Base-by-base conservation (phyloP, 179 eudicot genomes). In the Silene noctiflora region DNA sequence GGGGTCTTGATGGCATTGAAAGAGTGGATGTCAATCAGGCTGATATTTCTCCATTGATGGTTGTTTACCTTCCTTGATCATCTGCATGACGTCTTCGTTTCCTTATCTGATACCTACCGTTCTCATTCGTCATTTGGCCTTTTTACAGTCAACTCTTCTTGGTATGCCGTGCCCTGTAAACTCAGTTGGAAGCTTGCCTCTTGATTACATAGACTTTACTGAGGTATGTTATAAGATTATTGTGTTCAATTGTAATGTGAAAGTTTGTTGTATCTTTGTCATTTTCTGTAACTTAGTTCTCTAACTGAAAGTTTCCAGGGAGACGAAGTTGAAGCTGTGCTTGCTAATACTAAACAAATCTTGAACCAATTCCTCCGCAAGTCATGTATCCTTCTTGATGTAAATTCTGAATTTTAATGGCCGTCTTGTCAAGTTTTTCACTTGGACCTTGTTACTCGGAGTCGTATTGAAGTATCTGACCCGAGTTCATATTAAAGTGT, bases 11-110 rank as follows among this genome's bases (percentile, higher is more conserved):
- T 81, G 88, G 86, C 78, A 84, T 93, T 73, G 93, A 93, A 73
- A 86, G 99, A 83, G 88, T 85, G 84, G 99, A 95, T 91, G 94
- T 95, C 82, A 95, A 95, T 85, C 99, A 95, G 83, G 99, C 99
- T 77, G 99, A 95, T 84, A 93, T 95, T 77, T 90, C 99, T 1
- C 97, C 99, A 62, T 80, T 95, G 78, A 95, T 95, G 99, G 99
- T 92, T 64, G 24, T 53, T 85, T 77, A 79, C 74, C 68, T 74
- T 51, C 73, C 73, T 80, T 89, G 64, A 71, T 73, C 53, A 64
- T 66, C 53, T 67, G 24, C 24, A 65, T 75, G n/a, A 21, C 21
- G 0, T 16, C 62, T 53, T 71, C 25, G 16, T 39, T 55, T 9
- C 29, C 5, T 74, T 56, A 64, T 80, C 75, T 73, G 9, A 31